Base-by-base conservation (phyloP, 441 rosid species). In the Eutrema salsugineum region DNA sequence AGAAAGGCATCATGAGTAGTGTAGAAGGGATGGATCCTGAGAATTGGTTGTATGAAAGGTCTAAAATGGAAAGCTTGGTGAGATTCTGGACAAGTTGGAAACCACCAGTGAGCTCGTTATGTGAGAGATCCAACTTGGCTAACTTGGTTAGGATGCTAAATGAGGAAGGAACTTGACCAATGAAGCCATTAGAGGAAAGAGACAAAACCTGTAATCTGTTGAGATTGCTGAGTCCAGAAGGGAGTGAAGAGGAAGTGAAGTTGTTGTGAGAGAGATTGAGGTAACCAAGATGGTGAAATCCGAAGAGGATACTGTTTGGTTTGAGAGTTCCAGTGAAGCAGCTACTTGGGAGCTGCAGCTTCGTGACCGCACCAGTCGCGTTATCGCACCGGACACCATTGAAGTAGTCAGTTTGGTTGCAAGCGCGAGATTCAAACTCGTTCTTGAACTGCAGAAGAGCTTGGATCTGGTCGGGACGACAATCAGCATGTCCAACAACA, bases 161-260 rank as follows among this genome's bases (percentile, higher is more conserved):
- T 3, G 59, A 59, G 51, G 74, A 59, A 27, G 67, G 74, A 16
- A 70, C 42, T 48, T 59, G 51, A 17, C 74, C 74, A 0, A 16
- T 5, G 12, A 70, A 70, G 6, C 76, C 47, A 20, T 19, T 71
- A 19, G 4, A 40, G 19, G 62, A 32, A 51, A 70, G 66, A 59
- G 27, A 59, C 20, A 70, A 59, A 7, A 58, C 30, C 50, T 70
- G 59, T 71, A 71, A 40, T 7, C 3, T 63, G 36, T 60, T 60
- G 67, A 70, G 58, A 11, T 49, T 60, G n/a, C 60, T 11, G 1
- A 70, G 28, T 1, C 5, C 6, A 0, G 19, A 24, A 60, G 49
- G 50, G 2, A 60, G 42, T 8, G 53, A 22, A 17, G 58, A 19
- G 0, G 68, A 70, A 0, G 36, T 40, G 42, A 70, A 60, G 32